phyloP scores from a whole-genome alignment of 2,329 filamentous ascomycete species.

The Pseudofabraea citricarpa region DNA sequence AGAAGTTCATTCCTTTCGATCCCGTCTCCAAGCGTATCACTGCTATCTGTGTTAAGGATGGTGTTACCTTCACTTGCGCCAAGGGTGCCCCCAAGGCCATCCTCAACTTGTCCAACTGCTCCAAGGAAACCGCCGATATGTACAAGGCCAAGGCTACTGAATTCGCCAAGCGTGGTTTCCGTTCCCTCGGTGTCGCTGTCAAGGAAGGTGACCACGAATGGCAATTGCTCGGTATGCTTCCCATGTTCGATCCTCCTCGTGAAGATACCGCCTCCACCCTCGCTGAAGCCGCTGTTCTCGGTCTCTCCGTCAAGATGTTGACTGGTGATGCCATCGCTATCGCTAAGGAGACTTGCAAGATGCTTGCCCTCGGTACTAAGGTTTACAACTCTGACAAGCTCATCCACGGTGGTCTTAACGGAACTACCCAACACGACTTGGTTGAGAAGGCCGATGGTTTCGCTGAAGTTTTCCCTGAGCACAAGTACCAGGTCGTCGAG shows the following conservation, averaged over 20 bases:
- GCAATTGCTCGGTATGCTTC: conserved; percentile 71
- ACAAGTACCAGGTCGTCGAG: conserved; percentile 93
- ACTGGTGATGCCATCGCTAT: conserved; percentile 78
- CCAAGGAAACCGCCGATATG: conserved; percentile 56
- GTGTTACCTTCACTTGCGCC: conserved; percentile 66
- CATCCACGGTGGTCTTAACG: conserved; percentile 70
- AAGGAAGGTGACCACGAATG: conserved; percentile 69
- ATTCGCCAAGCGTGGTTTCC: conserved; percentile 76
- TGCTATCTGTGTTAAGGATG: conserved; percentile 62
- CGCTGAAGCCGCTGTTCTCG: conserved; percentile 69
- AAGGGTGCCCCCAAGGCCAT: conserved; percentile 77
- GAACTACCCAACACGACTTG: conserved; percentile 69
- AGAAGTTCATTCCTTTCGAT: conserved; percentile 75
- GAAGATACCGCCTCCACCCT: conserved; percentile 77
- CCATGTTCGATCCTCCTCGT: conserved; percentile 77
- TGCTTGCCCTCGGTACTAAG: conserved; percentile 74
- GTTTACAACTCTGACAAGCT: conserved; percentile 77
- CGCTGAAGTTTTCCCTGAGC: conserved; percentile 89
- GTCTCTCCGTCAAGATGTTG: conserved; percentile 77
- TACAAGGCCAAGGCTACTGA: conserved; percentile 71
- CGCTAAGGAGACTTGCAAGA: conserved; percentile 78
- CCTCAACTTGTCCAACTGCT: conserved; percentile 63
- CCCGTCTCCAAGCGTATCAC: conserved; percentile 78
- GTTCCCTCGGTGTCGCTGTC: conserved; percentile 72
- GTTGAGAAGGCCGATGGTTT: conserved; percentile 90